Evolutionary conservation across 2,329 filamentous ascomycete genomes (phyloP).

Genomic region (Erysiphe pulchra): DNA sequence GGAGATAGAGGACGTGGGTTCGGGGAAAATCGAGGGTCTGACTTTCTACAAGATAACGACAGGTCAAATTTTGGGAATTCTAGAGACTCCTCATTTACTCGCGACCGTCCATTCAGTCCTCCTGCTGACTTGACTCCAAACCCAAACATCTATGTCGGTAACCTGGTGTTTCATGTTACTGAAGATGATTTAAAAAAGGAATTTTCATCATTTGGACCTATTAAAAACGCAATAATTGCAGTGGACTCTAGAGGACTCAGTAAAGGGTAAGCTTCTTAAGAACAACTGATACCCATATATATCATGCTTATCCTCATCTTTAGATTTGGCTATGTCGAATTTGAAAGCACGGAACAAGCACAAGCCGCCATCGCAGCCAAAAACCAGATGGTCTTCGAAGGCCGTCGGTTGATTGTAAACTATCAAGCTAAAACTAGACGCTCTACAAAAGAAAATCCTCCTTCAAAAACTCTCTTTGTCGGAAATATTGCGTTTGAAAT

Average conservation of each 20-base stretch:
- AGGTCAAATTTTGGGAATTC: background rate
- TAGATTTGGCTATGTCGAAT: constrained; percentile 43
- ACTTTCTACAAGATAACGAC: background rate
- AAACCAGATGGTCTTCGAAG: constrained; percentile 34
- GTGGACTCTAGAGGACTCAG: constrained; percentile 36
- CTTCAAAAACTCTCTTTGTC: constrained; percentile 47
- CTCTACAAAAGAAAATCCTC: constrained; percentile 15
- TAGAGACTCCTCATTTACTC: background rate
- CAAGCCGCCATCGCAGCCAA: constrained; percentile 27
- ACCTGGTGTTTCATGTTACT: constrained; percentile 43
- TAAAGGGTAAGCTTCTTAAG: constrained; percentile 31
- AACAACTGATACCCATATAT: background rate
- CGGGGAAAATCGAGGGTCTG: background rate
- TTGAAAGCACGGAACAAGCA: constrained; percentile 25
- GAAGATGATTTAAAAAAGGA: constrained; percentile 30
- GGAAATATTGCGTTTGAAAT: constrained; percentile 74
- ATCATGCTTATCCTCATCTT: background rate
- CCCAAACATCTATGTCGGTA: constrained; percentile 33
- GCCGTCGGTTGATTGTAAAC: constrained; percentile 35
- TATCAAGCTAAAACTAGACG: constrained; percentile 16
- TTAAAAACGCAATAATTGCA: constrained; percentile 27
- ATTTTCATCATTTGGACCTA: constrained; percentile 29
- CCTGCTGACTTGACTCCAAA: constrained; percentile 1
- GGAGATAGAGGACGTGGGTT: background rate
- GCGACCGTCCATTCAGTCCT: background rate